A percentile compares a stretch with the other conserved stretches of the same genome.
Conservation (phyloP, 768 basidiomycete genomes). For the Amyloporia xantha region DNA sequence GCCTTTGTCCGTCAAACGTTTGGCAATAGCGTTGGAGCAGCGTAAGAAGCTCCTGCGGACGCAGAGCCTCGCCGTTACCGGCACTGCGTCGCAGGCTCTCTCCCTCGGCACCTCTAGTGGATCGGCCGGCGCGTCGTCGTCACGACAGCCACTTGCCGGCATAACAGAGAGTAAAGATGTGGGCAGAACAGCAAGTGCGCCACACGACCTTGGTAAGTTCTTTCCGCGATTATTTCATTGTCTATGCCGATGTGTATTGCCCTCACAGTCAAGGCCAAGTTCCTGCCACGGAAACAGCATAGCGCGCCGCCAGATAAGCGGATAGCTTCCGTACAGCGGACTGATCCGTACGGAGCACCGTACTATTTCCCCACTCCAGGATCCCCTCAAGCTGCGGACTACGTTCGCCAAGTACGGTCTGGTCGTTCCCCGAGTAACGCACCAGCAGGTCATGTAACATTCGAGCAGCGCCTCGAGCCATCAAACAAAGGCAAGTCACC, state of each 20-base stretch:
- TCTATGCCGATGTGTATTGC: background rate
- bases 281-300: background rate
- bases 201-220: no score
- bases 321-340: slow-evolving; percentile 26
- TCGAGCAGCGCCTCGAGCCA: no score
- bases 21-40: background rate
- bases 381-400: slow-evolving; percentile 29
- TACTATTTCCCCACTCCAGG: slow-evolving; percentile 52
- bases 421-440: background rate
- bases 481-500: background rate
- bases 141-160: background rate
- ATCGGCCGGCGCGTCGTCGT: no score
- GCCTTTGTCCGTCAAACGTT: background rate
- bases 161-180: background rate
- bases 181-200: background rate
- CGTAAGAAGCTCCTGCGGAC: background rate
- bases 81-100: background rate
- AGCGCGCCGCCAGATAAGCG: background rate
- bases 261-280: background rate
- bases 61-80: background rate
- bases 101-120: background rate
- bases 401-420: slow-evolving; percentile 16
- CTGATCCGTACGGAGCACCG: slow-evolving; percentile 58
- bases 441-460: background rate
- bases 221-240: background rate